A percentile compares a stretch with the other conserved stretches of the same genome.
Conservation (phyloP, 1,284 basidiomycete genomes). For the Vanrija pseudolonga region DNA sequence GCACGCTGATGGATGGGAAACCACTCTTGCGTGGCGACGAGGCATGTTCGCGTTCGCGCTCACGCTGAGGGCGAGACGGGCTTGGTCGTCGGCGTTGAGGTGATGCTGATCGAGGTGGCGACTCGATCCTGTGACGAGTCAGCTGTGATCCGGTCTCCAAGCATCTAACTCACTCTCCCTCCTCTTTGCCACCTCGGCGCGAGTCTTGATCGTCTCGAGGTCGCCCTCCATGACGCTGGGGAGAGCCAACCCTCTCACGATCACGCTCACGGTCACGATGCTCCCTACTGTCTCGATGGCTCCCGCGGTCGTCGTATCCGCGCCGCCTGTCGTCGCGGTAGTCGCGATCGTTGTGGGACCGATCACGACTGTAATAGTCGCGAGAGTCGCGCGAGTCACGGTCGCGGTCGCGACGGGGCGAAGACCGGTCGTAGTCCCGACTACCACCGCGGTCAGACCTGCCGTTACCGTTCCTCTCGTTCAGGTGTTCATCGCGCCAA, state of each 20-base stretch:
- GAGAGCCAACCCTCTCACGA: slow-evolving; percentile 20
- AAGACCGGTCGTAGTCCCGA: neutral
- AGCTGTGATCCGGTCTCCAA: neutral
- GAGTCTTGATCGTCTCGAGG: slow-evolving; percentile 25
- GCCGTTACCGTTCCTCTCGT: slow-evolving; percentile 29
- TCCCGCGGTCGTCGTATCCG: slow-evolving; percentile 8
- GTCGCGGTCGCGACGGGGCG: neutral
- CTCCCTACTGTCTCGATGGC: slow-evolving; percentile 8
- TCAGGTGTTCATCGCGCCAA: slow-evolving; percentile 69
- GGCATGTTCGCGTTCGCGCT: too few species aligned
- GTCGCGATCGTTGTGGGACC: slow-evolving; percentile 11
- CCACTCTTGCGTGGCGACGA: too few species aligned
- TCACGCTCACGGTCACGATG: slow-evolving; percentile 33
- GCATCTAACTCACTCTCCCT: slow-evolving; percentile 40
- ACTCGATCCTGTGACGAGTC: slow-evolving; percentile 4
- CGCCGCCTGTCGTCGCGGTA: slow-evolving; percentile 13
- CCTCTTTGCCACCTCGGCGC: slow-evolving; percentile 24
- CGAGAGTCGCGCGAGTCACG: slow-evolving; percentile 4
- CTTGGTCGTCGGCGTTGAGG: too few species aligned
- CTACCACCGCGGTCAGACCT: neutral
- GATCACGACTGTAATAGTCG: slow-evolving; percentile 8
- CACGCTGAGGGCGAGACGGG: too few species aligned
- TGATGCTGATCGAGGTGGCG: neutral
- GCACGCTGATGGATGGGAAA: too few species aligned
- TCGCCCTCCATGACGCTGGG: slow-evolving; percentile 28